Conservation (phyloP, 352 stramenopile genomes). For the Globisporangium heterothallicum region DNA sequence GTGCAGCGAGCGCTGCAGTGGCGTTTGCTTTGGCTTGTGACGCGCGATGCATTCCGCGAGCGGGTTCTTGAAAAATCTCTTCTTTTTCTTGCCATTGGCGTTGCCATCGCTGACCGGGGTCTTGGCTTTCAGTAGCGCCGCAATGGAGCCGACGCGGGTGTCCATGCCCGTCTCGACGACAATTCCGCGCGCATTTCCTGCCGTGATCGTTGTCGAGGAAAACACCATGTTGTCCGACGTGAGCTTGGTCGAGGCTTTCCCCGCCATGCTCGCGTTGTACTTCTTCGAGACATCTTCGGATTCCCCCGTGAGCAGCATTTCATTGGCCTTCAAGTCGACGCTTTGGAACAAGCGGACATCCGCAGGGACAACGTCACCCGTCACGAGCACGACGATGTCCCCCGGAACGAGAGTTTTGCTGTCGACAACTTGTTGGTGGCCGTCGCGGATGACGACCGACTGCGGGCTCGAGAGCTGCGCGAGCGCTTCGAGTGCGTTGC, state of each 20-base stretch:
- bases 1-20: constrained; percentile 91
- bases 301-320: constrained; percentile 94
- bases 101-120: constrained; percentile 7
- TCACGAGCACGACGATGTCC: constrained; percentile 85
- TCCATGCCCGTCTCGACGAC: constrained; percentile 74
- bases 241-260: constrained; percentile 33
- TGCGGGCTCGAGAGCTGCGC: constrained; percentile 59
- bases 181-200: constrained; percentile 61
- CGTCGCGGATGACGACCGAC: constrained; percentile 59
- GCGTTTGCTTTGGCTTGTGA: constrained; percentile 75
- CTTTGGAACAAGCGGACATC: constrained; percentile 89
- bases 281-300: constrained; percentile 78
- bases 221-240: constrained; percentile 92
- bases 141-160: constrained; percentile 68
- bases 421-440: constrained; percentile 54
- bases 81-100: constrained; percentile 27
- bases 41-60: constrained; percentile 48
- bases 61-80: constrained; percentile 29
- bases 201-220: constrained; percentile 82
- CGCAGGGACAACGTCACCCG: constrained; percentile 90
- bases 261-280: constrained; percentile 32
- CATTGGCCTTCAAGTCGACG: constrained; percentile 86
- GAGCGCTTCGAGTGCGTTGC: constrained; percentile 56
- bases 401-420: constrained; percentile 70
- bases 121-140: constrained; percentile 48